These are phyloP conservation scores for Puya raimondii DNA, from an alignment of 176 grass and related monocot species.

Conservation along the genomic window DNA sequence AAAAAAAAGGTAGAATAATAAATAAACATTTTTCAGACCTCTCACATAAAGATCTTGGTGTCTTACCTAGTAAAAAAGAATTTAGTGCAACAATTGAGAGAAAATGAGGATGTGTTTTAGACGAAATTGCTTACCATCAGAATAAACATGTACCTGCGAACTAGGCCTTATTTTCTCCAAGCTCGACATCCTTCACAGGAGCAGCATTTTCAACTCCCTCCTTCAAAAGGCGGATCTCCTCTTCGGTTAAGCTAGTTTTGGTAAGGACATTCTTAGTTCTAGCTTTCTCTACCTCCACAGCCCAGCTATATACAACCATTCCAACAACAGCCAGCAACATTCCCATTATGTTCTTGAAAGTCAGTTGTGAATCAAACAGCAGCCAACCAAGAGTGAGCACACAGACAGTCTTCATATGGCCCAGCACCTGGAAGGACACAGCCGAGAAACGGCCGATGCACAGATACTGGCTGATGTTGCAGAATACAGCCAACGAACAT, in stretches of 20 bases:
- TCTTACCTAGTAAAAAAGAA: no score
- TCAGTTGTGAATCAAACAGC: conserved; percentile 29
- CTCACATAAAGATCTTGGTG: no score
- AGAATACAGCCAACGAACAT: conserved; percentile 33
- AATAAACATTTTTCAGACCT: no score
- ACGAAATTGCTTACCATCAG: no score
- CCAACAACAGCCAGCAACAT: conserved; percentile 32
- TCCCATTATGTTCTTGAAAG: conserved; percentile 29
- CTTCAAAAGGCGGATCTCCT: conserved; percentile 31
- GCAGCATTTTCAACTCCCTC: conserved; percentile 20
- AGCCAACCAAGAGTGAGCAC: conserved; percentile 34
- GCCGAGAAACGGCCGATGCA: conserved; percentile 39
- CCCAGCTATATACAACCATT: conserved; percentile 42
- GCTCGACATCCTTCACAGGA: conserved; percentile 19
- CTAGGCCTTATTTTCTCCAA: conserved; percentile 2
- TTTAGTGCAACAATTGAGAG: no score
- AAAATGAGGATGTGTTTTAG: no score
- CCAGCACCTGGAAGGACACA: conserved; percentile 35
- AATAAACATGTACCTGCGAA: background rate
- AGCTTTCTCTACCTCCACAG: conserved; percentile 28
- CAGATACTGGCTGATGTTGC: conserved; percentile 36
- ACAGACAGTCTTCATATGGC: conserved; percentile 39
- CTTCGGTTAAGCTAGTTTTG: conserved; percentile 38
- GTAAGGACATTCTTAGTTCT: conserved; percentile 14
- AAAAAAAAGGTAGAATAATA: no score